Conservation (phyloP, 1,284 basidiomycete genomes). For the Exsudoporus floridanus region DNA sequence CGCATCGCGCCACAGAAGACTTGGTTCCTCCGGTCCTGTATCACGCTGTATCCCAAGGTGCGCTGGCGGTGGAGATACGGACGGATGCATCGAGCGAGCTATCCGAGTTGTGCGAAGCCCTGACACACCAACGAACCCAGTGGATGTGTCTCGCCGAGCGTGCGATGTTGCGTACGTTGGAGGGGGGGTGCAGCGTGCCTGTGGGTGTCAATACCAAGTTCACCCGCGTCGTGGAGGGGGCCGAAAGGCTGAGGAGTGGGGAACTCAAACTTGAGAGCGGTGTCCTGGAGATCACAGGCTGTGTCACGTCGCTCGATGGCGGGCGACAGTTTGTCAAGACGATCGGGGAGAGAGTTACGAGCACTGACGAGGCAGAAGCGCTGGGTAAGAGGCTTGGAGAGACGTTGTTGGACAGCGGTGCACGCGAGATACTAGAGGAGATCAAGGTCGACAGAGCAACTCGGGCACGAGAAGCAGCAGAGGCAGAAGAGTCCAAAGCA, state of each 20-base stretch:
- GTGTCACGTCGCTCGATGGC: conserved; percentile 80
- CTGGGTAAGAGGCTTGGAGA: conserved; percentile 68
- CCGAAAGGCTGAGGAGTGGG: conserved; percentile 32
- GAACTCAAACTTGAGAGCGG: conserved; percentile 30
- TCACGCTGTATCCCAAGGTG: conserved; percentile 94
- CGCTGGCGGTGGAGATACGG: conserved; percentile 87
- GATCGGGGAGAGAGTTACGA: conserved; percentile 53
- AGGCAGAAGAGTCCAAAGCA: conserved; percentile 16
- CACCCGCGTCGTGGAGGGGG: conserved; percentile 21
- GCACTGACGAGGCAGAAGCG: conserved; percentile 61
- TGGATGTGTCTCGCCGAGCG: conserved; percentile 83
- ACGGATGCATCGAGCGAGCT: conserved; percentile 61
- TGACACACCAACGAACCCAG: conserved; percentile 77
- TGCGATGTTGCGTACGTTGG: conserved; percentile 81
- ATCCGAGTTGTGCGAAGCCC: conserved; percentile 57
- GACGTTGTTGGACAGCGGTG: conserved; percentile 66
- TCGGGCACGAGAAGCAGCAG: conserved; percentile 48
- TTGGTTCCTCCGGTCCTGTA: conserved; percentile 75
- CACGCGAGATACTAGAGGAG: conserved; percentile 74
- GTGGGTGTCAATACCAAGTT: conserved; percentile 79
- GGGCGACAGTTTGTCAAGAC: conserved; percentile 67
- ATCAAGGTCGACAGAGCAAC: conserved; percentile 67
- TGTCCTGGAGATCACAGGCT: conserved; percentile 66
- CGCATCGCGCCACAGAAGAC: conserved; percentile 78
- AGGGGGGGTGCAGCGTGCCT: conserved; percentile 97